Percentiles rank a stretch among this genome's conserved stretches.
These are phyloP conservation scores for Tylopilus subfusipes DNA, from an alignment of 768 basidiomycete genomes.

Conservation along the genomic window DNA sequence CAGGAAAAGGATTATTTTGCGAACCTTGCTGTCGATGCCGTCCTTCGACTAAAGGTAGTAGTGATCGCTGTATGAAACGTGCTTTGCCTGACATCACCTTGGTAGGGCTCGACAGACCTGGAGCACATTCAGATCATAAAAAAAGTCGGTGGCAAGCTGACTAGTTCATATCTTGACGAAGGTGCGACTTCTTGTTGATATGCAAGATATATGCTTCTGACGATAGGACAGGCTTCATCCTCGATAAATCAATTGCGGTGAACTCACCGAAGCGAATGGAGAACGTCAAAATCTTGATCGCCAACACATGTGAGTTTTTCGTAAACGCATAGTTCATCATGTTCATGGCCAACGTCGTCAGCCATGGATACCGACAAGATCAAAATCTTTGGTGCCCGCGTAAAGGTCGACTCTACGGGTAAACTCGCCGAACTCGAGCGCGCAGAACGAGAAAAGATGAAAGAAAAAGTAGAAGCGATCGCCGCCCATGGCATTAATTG, in stretches of 20 bases:
- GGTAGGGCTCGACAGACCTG: slow-evolving; percentile 88
- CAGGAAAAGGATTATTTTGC: slow-evolving; percentile 99
- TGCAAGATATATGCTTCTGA: neutral
- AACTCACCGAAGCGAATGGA: slow-evolving; percentile 95
- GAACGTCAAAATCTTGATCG: slow-evolving; percentile 93
- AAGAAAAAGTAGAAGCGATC: slow-evolving; percentile 93
- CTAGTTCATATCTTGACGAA: slow-evolving; percentile 97
- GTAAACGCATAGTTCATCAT: neutral
- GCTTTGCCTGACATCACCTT: neutral
- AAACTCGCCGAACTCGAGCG: slow-evolving; percentile 98
- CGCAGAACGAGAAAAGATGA: slow-evolving; percentile 99
- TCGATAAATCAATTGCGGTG: slow-evolving; percentile 91
- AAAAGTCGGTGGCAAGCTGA: slow-evolving; percentile 98
- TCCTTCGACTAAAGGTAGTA: slow-evolving; percentile 78
- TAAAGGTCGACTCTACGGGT: slow-evolving; percentile 93
- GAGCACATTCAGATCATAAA: slow-evolving; percentile 99
- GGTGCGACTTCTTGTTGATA: slow-evolving; percentile 41
- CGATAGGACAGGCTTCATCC: slow-evolving; percentile 74
- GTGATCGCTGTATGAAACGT: neutral
- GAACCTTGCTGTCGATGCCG: slow-evolving; percentile 95
- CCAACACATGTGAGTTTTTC: slow-evolving; percentile 83
- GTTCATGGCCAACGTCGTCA: slow-evolving; percentile 28
- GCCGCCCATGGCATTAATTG: slow-evolving; percentile 93
- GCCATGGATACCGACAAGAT: slow-evolving; percentile 99
- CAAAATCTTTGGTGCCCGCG: slow-evolving; percentile 96